Percentiles rank a stretch among this genome's conserved stretches.
These are phyloP conservation scores for Rasamsonia emersonii DNA, from an alignment of 2,329 filamentous ascomycete species.

Conservation along the genomic window DNA sequence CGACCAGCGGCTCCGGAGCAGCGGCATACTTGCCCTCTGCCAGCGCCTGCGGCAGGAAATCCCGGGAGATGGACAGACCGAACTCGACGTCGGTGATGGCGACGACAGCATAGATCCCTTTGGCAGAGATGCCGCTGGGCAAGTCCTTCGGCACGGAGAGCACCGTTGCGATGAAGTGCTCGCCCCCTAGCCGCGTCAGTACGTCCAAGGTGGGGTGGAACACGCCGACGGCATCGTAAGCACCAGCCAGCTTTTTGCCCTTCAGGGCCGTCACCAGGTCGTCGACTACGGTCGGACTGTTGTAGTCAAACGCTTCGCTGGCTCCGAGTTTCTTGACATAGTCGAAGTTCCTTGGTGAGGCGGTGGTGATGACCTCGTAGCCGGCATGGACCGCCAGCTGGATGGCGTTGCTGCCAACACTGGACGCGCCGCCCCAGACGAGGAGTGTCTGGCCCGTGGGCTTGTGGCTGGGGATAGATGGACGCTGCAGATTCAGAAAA, in stretches of 20 bases:
- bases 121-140: background rate
- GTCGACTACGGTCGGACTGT: conserved; percentile 5
- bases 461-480: conserved; percentile 2
- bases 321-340: conserved; percentile 36
- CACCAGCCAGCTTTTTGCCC: background rate
- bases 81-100: conserved; percentile 7
- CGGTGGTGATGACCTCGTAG: conserved; percentile 28
- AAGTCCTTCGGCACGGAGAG: background rate
- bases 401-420: conserved; percentile 34
- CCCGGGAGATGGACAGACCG: conserved; percentile 14
- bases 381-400: conserved; percentile 33
- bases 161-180: background rate
- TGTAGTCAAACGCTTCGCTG: conserved; percentile 35
- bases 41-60: conserved; percentile 34
- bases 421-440: conserved; percentile 43
- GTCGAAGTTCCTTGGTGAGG: conserved; percentile 31
- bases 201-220: background rate
- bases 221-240: background rate
- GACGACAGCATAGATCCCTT: conserved; percentile 7
- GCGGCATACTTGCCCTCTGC: conserved; percentile 26
- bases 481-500: conserved; percentile 9
- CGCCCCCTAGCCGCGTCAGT: background rate
- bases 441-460: conserved; percentile 27
- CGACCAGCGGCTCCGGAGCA: conserved; percentile 33
- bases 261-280: background rate